Evolutionary conservation across 2,329 filamentous ascomycete species (phyloP).

Genomic region (Raffaelea deltoideospora): DNA sequence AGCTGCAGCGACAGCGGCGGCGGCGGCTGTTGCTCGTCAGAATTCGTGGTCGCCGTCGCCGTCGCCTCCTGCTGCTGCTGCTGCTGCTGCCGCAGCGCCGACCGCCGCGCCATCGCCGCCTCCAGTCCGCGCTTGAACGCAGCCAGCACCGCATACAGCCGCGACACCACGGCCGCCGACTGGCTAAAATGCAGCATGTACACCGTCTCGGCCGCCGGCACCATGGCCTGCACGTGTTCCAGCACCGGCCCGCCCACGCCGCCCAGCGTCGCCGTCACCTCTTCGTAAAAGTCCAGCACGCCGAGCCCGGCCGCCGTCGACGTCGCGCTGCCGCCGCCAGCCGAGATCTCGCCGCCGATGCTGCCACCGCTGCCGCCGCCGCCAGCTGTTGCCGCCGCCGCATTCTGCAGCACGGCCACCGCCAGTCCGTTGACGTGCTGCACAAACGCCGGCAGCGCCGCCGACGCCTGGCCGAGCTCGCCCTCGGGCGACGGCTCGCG

Average conservation of each 20-base stretch:
- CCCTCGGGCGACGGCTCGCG: too few species aligned
- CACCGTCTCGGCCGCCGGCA: conserved; percentile 52
- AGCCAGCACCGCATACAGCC: conserved; percentile 54
- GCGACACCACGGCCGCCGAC: conserved; percentile 48
- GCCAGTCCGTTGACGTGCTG: conserved; percentile 38
- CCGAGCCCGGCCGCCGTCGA: conserved; percentile 25
- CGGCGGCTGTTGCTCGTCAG: too few species aligned
- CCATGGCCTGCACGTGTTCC: conserved; percentile 44
- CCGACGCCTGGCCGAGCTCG: neutral
- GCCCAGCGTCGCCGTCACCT: conserved; percentile 39
- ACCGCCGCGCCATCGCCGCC: conserved; percentile 30
- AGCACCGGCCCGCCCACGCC: conserved; percentile 31
- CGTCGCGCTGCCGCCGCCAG: neutral
- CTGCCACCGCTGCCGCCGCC: neutral
- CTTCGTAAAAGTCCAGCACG: conserved; percentile 57
- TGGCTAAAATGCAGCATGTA: conserved; percentile 56
- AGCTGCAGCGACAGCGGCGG: too few species aligned
- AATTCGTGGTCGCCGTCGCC: neutral
- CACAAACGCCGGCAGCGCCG: conserved; percentile 25
- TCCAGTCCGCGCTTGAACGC: conserved; percentile 64
- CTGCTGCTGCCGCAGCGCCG: neutral
- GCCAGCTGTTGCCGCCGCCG: conserved; percentile 21
- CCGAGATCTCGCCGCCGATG: too few species aligned
- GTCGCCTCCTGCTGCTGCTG: conserved; percentile 12
- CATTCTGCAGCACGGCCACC: conserved; percentile 43